These are phyloP conservation scores for Conringia planisiliqua DNA, from an alignment of 345 rosid genomes.

Conservation along the genomic window DNA sequence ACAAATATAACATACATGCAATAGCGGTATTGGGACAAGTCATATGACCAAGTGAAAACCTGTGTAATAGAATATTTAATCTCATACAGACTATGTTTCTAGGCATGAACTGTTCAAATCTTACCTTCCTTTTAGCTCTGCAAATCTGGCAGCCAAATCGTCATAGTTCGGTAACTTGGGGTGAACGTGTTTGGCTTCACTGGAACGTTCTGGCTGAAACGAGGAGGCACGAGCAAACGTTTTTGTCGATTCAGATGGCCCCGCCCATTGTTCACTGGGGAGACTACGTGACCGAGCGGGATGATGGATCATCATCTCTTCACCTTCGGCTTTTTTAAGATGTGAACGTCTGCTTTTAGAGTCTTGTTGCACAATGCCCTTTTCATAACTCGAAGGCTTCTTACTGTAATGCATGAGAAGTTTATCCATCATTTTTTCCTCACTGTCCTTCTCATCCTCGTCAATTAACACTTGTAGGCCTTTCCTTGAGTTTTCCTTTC, in stretches of 20 bases:
- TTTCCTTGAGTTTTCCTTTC: constrained; percentile 59
- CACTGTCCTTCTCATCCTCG: constrained; percentile 60
- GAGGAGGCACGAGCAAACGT: constrained; percentile 63
- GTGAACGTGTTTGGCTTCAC: constrained; percentile 76
- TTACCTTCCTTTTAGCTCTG: constrained; percentile 76
- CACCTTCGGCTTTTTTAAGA: constrained; percentile 30
- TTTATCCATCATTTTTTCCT: constrained; percentile 83
- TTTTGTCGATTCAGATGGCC: constrained; percentile 45
- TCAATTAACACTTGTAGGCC: constrained; percentile 66
- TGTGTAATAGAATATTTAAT: background rate
- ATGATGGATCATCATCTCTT: constrained; percentile 37
- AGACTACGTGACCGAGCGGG: constrained; percentile 68
- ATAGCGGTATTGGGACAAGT: background rate
- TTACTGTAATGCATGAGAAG: constrained; percentile 86
- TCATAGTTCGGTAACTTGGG: constrained; percentile 95
- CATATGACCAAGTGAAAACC: background rate
- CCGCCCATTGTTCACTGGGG: constrained; percentile 48
- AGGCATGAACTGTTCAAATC: background rate
- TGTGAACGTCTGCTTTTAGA: constrained; percentile 50
- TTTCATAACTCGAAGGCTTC: constrained; percentile 62
- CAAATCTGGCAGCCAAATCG: constrained; percentile 84
- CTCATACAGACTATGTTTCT: constrained; percentile 8
- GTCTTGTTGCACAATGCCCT: constrained; percentile 41
- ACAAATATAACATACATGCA: background rate
- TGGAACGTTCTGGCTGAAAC: constrained; percentile 68